Percentiles rank a stretch among this genome's conserved stretches.
Conservation (phyloP, 306 rosid genomes). For the Prunus salicina region DNA sequence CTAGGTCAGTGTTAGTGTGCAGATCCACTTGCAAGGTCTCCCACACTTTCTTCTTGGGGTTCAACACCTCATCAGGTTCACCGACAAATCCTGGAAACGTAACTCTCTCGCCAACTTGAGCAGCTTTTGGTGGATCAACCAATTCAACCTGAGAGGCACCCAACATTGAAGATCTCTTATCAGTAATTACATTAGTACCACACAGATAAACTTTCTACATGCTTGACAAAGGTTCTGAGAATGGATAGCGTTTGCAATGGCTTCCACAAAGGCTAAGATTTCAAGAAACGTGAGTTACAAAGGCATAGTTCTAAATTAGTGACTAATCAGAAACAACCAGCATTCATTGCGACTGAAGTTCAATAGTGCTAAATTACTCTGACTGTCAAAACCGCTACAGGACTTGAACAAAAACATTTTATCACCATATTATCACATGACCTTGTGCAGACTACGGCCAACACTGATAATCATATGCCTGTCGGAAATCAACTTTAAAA, state of each 20-base stretch:
- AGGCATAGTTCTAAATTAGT: neutral
- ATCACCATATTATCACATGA: neutral
- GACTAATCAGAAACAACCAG: neutral
- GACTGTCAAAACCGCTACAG: neutral
- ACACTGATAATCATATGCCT: neutral
- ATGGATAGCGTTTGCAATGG: neutral
- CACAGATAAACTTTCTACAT: neutral
- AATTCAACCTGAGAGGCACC: slow-evolving; percentile 60
- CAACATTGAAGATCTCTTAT: slow-evolving; percentile 12
- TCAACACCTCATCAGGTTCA: slow-evolving; percentile 68
- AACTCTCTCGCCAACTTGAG: slow-evolving; percentile 70
- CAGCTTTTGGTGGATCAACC: slow-evolving; percentile 79
- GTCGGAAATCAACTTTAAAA: too few species aligned
- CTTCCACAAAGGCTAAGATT: neutral
- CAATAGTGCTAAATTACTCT: neutral
- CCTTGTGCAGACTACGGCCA: neutral
- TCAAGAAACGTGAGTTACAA: neutral
- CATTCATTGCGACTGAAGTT: neutral
- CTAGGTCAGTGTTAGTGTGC: slow-evolving; percentile 41
- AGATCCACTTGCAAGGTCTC: slow-evolving; percentile 88
- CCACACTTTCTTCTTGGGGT: slow-evolving; percentile 95
- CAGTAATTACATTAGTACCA: neutral
- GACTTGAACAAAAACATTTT: neutral
- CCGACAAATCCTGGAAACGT: slow-evolving; percentile 65
- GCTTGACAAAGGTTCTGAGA: neutral